A percentile compares a stretch with the other conserved stretches of the same genome.
phyloP scores from a whole-genome alignment of 2,329 filamentous ascomycete species.

The Colletotrichum paranaense region DNA sequence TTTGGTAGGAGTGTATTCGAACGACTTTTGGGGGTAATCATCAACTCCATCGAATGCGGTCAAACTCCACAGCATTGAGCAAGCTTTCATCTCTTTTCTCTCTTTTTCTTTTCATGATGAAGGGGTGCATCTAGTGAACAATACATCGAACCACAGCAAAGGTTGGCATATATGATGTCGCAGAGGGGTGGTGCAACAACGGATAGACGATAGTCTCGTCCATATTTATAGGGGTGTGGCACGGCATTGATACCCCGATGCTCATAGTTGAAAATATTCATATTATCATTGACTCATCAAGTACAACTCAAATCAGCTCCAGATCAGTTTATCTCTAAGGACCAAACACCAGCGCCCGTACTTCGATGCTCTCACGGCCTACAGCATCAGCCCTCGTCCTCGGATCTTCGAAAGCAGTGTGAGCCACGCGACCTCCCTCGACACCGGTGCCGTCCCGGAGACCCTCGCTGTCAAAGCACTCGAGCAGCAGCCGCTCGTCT shows the following conservation, averaged over 20 bases:
- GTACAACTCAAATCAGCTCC: background rate
- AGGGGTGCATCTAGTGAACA: slow-evolving; percentile 12
- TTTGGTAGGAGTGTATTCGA: slow-evolving; percentile 1
- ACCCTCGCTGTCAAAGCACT: slow-evolving; percentile 80
- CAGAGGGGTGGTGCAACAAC: slow-evolving; percentile 4
- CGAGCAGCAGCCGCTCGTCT: slow-evolving; percentile 78
- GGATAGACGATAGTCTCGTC: background rate
- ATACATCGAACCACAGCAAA: slow-evolving; percentile 10
- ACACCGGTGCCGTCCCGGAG: slow-evolving; percentile 60
- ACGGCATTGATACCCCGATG: slow-evolving; percentile 31
- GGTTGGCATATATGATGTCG: slow-evolving; percentile 6
- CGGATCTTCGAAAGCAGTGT: slow-evolving; percentile 84
- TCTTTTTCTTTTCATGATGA: slow-evolving; percentile 2
- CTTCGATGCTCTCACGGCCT: slow-evolving; percentile 88
- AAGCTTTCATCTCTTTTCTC: slow-evolving; percentile 16
- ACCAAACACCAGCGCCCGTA: slow-evolving; percentile 86
- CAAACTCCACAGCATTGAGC: slow-evolving; percentile 10
- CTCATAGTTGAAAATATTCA: slow-evolving; percentile 23
- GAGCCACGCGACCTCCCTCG: slow-evolving; percentile 69
- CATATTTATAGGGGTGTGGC: background rate
- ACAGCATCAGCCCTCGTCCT: slow-evolving; percentile 76
- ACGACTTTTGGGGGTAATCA: background rate
- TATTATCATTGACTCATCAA: slow-evolving; percentile 24
- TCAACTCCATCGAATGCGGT: slow-evolving; percentile 6
- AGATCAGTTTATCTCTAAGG: slow-evolving; percentile 44